Conservation (phyloP, 148 eudicot species). For the Arbutus unedo region DNA sequence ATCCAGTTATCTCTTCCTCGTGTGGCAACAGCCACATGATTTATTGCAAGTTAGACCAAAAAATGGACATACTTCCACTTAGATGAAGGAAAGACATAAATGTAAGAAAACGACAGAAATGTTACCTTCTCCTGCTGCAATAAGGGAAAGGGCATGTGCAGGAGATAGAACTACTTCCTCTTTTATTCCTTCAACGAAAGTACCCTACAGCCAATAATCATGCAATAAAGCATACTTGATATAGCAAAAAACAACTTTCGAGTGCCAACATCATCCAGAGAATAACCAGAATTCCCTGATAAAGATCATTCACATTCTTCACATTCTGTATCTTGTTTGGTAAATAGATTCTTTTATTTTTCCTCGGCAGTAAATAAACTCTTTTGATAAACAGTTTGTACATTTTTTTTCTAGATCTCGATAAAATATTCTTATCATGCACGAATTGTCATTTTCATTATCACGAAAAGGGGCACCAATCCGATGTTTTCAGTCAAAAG, state of each 20-base stretch:
- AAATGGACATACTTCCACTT: background rate
- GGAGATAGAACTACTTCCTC: conserved; percentile 98
- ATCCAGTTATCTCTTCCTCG: background rate
- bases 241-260: background rate
- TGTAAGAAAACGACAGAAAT: conserved; percentile 1
- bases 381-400: background rate
- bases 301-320: background rate
- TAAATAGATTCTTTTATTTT: background rate
- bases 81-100: background rate
- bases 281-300: background rate
- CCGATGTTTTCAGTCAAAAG: background rate
- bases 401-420: background rate
- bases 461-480: background rate
- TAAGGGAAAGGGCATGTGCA: conserved; percentile 96
- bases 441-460: background rate
- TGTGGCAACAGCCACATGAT: background rate
- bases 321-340: background rate
- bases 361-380: background rate
- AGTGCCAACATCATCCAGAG: background rate
- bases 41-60: background rate
- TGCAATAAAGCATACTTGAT: background rate
- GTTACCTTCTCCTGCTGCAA: conserved; percentile 99
- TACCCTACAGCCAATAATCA: conserved; percentile 57
- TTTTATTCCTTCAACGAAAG: conserved; percentile 93
- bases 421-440: background rate